Evolutionary conservation across 805 yeast genomes (phyloP).

Genomic region (Dipodascopsis uninucleata): DNA sequence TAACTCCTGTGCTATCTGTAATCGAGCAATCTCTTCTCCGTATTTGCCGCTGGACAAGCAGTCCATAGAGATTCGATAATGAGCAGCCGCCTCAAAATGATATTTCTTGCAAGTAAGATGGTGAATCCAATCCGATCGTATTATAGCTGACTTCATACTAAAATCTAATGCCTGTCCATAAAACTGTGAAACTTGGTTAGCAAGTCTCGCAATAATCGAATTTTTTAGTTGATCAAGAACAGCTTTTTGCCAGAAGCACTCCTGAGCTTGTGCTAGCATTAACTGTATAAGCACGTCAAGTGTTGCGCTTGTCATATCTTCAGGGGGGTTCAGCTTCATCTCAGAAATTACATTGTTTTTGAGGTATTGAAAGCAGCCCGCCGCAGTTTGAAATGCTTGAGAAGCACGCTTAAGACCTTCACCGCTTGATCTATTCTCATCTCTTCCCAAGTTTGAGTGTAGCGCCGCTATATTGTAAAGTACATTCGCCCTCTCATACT

Average conservation of each 20-base stretch:
- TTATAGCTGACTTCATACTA: constrained; percentile 47
- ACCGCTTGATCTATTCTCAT: constrained; percentile 43
- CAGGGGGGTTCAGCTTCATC: constrained; percentile 33
- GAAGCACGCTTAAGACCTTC: constrained; percentile 63
- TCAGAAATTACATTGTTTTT: constrained; percentile 29
- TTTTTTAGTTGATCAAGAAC: constrained; percentile 49
- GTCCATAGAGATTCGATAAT: constrained; percentile 55
- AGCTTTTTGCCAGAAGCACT: constrained; percentile 77
- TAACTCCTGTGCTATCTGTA: constrained; percentile 44
- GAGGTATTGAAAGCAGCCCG: constrained; percentile 57
- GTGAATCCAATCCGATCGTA: constrained; percentile 62
- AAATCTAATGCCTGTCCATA: constrained; percentile 48
- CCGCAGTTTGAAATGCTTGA: constrained; percentile 62
- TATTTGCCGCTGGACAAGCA: constrained; percentile 50
- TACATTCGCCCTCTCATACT: constrained; percentile 59
- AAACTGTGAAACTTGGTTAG: constrained; percentile 57
- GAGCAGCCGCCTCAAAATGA: constrained; percentile 72
- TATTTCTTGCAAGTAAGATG: constrained; percentile 55
- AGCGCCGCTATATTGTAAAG: constrained; percentile 66
- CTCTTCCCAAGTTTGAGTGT: constrained; percentile 54
- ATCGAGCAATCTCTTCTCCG: constrained; percentile 68
- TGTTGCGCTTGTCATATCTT: constrained; percentile 52
- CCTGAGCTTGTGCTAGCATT: constrained; percentile 83
- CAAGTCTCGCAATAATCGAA: constrained; percentile 58
- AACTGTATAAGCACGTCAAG: constrained; percentile 49